These are phyloP conservation scores for Pycnococcus provasolii DNA, from an alignment of 139 green algal genomes.

Conservation along the genomic window DNA sequence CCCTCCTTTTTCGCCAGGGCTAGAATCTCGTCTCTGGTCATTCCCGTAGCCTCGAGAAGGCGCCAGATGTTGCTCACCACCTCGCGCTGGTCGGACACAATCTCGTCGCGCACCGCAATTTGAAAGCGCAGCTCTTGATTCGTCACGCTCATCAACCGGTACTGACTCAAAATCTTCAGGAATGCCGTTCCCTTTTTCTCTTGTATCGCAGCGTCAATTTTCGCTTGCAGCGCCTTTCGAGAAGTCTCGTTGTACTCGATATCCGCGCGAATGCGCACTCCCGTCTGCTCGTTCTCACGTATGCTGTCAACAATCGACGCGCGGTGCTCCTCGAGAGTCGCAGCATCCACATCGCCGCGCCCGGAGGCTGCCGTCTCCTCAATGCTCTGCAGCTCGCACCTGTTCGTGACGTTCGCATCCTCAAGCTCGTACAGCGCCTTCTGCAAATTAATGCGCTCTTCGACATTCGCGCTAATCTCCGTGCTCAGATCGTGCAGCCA, in stretches of 20 bases:
- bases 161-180: conserved; percentile 15
- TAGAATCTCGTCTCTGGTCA: neutral
- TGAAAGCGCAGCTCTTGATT: conserved; percentile 30
- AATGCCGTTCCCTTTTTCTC: conserved; percentile 1
- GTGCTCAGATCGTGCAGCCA: conserved; percentile 24
- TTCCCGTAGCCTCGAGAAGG: conserved; percentile 1
- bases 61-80: conserved; percentile 22
- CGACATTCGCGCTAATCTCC: conserved; percentile 55
- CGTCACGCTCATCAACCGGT: conserved; percentile 1
- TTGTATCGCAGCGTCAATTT: conserved; percentile 41
- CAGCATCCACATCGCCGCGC: neutral
- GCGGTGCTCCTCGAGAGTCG: neutral
- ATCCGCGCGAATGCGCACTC: conserved; percentile 26
- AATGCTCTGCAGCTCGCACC: conserved; percentile 37
- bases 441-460: conserved; percentile 67
- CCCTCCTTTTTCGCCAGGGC: too few species aligned
- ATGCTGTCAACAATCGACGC: neutral
- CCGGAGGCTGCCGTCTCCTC: conserved; percentile 3
- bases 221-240: conserved; percentile 40
- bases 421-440: conserved; percentile 67
- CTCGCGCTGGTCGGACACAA: conserved; percentile 13
- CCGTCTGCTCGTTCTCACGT: neutral
- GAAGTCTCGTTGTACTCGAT: conserved; percentile 49
- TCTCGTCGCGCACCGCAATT: conserved; percentile 28
- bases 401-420: conserved; percentile 56